phyloP scores from a whole-genome alignment of 2,329 filamentous ascomycete genomes.

The Fonsecaea nubica region DNA sequence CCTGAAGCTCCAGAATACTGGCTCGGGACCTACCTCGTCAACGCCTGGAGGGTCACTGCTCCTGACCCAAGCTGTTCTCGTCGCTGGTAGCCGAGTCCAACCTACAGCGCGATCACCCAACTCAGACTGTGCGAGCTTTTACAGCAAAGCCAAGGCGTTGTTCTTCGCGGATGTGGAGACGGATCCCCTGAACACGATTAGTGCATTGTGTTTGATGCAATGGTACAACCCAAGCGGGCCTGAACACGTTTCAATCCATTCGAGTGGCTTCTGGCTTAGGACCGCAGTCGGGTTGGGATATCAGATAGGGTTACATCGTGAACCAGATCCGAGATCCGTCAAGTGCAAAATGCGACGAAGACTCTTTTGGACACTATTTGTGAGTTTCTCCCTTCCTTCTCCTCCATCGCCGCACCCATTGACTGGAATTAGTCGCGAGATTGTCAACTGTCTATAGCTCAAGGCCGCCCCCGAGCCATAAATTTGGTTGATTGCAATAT shows the following conservation, averaged over 20 bases:
- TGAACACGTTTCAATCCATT: conserved; percentile 26
- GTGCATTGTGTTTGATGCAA: conserved; percentile 21
- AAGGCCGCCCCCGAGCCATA: conserved; percentile 26
- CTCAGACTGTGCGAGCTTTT: conserved; percentile 20
- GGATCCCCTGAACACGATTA: conserved; percentile 25
- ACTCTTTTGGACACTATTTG: conserved; percentile 32
- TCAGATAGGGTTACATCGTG: conserved; percentile 30
- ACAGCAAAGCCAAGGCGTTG: conserved; percentile 26
- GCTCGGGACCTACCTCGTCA: neutral
- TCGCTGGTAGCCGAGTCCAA: conserved; percentile 31
- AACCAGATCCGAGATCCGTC: conserved; percentile 11
- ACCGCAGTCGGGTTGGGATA: conserved; percentile 23
- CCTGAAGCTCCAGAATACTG: conserved; percentile 40
- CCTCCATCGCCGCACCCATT: neutral
- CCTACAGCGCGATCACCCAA: conserved; percentile 18
- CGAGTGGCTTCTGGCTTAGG: conserved; percentile 27
- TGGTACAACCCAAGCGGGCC: conserved; percentile 29
- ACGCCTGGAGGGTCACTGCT: conserved; percentile 11
- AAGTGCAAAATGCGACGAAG: conserved; percentile 22
- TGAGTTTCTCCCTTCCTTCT: neutral
- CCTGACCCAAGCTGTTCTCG: conserved; percentile 26
- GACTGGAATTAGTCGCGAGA: conserved; percentile 14
- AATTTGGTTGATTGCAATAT: conserved; percentile 23
- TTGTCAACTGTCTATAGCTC: conserved; percentile 20
- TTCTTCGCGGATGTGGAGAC: conserved; percentile 25